Conservation (phyloP, 805 yeast species). For the Nakazawaea laoshanensis region DNA sequence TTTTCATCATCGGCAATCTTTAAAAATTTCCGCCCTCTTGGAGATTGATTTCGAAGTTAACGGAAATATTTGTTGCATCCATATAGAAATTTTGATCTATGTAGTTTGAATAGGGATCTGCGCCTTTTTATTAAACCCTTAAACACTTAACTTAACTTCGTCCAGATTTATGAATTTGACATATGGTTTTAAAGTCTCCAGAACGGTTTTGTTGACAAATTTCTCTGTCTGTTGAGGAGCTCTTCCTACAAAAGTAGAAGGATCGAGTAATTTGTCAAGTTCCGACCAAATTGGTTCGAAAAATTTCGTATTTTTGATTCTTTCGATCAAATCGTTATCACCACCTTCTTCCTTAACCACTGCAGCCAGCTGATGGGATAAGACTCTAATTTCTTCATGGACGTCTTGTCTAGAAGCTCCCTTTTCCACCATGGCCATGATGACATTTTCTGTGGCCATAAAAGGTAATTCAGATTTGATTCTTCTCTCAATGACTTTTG, state of each 20-base stretch:
- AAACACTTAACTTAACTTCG: constrained; percentile 76
- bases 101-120: no score
- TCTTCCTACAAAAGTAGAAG: constrained; percentile 93
- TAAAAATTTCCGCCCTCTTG: no score
- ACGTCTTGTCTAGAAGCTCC: constrained; percentile 98
- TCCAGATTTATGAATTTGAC: constrained; percentile 50
- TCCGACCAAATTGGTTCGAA: constrained; percentile 86
- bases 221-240: constrained; percentile 98
- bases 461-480: constrained; percentile 92
- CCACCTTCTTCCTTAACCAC: constrained; percentile 98
- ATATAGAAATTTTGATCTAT: no score
- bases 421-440: constrained; percentile 99
- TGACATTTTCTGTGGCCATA: constrained; percentile 98
- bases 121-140: no score
- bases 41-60: no score
- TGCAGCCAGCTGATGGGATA: constrained; percentile 94
- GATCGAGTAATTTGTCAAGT: constrained; percentile 75
- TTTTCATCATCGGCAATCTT: no score
- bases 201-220: constrained; percentile 79
- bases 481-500: constrained; percentile 97
- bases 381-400: constrained; percentile 94
- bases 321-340: constrained; percentile 91
- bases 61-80: no score
- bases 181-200: constrained; percentile 69
- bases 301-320: constrained; percentile 69